phyloP scores from a whole-genome alignment of 164 flowering plant genomes.

The Tetrastigma voinierianum region DNA sequence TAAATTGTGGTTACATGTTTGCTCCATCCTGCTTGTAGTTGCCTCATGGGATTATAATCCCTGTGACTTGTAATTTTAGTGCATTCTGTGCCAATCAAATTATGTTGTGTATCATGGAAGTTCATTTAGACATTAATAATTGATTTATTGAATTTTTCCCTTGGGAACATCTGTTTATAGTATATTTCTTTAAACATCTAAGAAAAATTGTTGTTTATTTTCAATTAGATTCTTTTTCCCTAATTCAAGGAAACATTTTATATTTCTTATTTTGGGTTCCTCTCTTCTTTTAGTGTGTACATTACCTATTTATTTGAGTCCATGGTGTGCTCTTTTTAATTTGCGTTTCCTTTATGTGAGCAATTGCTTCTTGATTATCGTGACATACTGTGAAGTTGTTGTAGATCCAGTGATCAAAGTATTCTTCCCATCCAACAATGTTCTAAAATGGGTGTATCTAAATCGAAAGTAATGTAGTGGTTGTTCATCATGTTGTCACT shows the following conservation, averaged over 20 bases:
- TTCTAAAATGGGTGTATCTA: conserved; percentile 25
- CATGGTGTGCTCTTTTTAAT: conserved; percentile 7
- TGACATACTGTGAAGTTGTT: conserved; percentile 21
- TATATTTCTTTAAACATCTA: too few relatives aligned
- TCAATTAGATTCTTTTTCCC: not conserved
- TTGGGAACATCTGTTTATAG: conserved; percentile 1
- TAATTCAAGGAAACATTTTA: not conserved
- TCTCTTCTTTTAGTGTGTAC: conserved; percentile 6
- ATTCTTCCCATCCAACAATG: conserved; percentile 25
- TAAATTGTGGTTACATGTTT: conserved; percentile 18
- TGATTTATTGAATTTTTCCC: conserved; percentile 65
- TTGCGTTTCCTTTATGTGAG: not conserved
- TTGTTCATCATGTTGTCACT: conserved; percentile 32
- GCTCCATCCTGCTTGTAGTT: conserved; percentile 36
- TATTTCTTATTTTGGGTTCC: not conserved
- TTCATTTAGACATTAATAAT: conserved; percentile 53
- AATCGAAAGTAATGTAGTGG: conserved; percentile 31
- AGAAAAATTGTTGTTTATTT: not conserved
- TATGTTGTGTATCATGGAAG: conserved; percentile 67
- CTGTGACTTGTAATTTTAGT: conserved; percentile 54
- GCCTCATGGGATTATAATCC: conserved; percentile 31
- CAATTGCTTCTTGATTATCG: conserved; percentile 14
- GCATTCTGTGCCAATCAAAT: conserved; percentile 34
- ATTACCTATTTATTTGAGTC: conserved; percentile 16
- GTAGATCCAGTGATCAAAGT: conserved; percentile 25